Base-by-base conservation (phyloP, 495 filamentous ascomycete genomes). In the Neurospora sublineolata region DNA sequence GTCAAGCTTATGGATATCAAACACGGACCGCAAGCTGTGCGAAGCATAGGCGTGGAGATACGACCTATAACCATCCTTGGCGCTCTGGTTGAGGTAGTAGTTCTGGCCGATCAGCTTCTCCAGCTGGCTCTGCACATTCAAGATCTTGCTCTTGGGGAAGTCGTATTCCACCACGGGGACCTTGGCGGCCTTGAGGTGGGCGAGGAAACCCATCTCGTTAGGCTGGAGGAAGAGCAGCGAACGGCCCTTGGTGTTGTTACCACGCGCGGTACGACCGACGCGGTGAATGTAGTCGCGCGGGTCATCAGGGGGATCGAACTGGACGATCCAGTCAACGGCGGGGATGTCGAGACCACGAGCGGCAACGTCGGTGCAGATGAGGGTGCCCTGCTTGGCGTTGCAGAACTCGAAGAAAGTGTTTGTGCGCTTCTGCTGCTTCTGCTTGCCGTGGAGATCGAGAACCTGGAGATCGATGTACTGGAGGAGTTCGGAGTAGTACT, bases 351-450 rank as follows among this genome's bases (percentile, higher is more conserved):
- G 83, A 38, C 95, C 95, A 74, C 95, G 84, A 9, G 95, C 96
- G 42, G 96, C 95, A 73, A 99, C 96, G 77, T 99, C 95, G 0
- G 96, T 99, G 82, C 94, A 97, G 74, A 99, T 94, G 46, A 99
- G 82, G 4, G 91, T 97, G 11, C 95, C 95, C 69, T 92, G 89
- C 70, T 87, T 90, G 8, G 95, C 94, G 79, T 99, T 99, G 82
- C 92, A 94, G 84, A 98, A 99, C 76, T 97, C 94, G 82, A 98
- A 99, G 82, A 99, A 99, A 0, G 93, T 97, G 77, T 95, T 96
- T 67, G 95, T 99, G 6, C 95, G 91, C 80, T 96, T 97, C 79
- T 97, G 92, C 81, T 98, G 95, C 82, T 98, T 98, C 82, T 97
- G 93, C 81, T 97, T 97, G 69, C 94, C 94, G 80, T 97, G 93